Conservation (phyloP, 1,284 basidiomycete genomes). For the Moniliophthora roreri region DNA sequence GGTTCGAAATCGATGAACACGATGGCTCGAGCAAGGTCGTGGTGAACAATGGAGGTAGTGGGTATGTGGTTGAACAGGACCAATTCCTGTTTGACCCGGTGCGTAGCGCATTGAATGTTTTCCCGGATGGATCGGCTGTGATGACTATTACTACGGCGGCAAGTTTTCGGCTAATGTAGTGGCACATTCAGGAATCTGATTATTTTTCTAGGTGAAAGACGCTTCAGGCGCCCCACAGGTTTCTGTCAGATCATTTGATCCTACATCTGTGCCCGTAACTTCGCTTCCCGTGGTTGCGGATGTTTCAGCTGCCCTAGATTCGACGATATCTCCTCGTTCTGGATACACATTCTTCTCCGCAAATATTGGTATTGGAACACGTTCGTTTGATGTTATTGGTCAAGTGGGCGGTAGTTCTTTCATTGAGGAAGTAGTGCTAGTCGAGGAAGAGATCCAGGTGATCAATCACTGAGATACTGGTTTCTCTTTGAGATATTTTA, state of each 20-base stretch:
- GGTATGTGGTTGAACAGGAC: slow-evolving; percentile 10
- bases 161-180: too few species aligned
- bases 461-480: too few species aligned
- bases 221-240: neutral
- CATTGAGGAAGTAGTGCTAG: too few species aligned
- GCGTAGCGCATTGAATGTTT: neutral
- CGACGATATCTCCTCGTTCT: neutral
- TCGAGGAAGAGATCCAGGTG: too few species aligned
- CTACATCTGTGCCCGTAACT: neutral
- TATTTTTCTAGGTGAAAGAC: neutral
- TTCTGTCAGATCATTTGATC: slow-evolving; percentile 4
- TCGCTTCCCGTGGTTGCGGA: neutral
- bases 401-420: too few species aligned
- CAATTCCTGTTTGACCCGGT: slow-evolving; percentile 1
- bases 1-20: slow-evolving; percentile 11
- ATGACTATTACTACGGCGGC: neutral
- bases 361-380: neutral
- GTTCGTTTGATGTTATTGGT: too few species aligned
- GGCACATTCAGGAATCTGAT: neutral
- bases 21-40: slow-evolving; percentile 5
- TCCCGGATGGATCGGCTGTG: neutral
- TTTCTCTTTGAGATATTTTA: too few species aligned
- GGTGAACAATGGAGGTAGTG: slow-evolving; percentile 4
- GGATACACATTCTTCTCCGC: slow-evolving; percentile 7
- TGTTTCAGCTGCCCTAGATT: neutral